phyloP scores from a whole-genome alignment of 345 rosid genomes.

The Syzygium oleosum region DNA sequence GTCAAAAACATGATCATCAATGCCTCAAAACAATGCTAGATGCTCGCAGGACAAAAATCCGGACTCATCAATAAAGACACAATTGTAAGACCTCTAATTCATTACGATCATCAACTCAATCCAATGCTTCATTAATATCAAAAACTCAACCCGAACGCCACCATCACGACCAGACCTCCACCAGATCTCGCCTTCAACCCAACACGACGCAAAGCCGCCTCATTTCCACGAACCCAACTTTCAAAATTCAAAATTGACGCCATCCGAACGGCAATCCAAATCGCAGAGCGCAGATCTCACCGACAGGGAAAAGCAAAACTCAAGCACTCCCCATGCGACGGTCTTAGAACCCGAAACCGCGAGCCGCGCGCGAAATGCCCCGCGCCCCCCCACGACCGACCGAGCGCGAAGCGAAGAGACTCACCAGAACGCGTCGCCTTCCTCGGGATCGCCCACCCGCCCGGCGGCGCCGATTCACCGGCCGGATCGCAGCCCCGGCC shows the following conservation, averaged over 20 bases:
- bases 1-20: neutral
- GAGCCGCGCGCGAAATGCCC: neutral
- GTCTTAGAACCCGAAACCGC: neutral
- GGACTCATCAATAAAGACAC: neutral
- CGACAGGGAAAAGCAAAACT: neutral
- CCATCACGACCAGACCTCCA: neutral
- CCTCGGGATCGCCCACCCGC: neutral
- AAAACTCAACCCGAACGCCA: neutral
- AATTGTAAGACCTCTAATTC: neutral
- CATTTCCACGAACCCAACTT: neutral
- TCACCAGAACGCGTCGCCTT: neutral
- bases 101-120: neutral
- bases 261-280: neutral
- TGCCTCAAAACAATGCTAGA: neutral
- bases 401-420: neutral
- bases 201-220: neutral
- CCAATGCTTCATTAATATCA: neutral
- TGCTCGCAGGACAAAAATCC: neutral
- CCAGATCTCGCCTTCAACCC: neutral
- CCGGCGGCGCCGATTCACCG: neutral
- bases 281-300: neutral
- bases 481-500: neutral
- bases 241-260: neutral
- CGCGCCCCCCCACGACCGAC: neutral
- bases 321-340: neutral